Evolutionary conservation across 352 stramenopile genomes (phyloP).

Genomic region (Pseudoperonospora humuli): DNA sequence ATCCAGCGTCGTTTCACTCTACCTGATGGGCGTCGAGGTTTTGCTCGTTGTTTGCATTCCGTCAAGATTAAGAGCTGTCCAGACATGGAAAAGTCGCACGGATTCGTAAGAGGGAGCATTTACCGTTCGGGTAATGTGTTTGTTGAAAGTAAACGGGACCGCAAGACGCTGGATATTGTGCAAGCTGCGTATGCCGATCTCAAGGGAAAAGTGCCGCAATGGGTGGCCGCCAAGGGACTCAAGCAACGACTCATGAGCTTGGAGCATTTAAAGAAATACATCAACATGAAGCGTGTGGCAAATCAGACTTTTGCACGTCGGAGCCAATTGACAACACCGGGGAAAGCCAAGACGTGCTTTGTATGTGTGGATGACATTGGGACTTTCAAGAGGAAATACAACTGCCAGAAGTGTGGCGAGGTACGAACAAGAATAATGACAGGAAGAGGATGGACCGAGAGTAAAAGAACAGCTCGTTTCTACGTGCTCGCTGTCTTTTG

Average conservation of each 20-base stretch:
- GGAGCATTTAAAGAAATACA: constrained; percentile 72
- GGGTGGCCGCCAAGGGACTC: constrained; percentile 52
- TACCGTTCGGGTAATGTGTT: constrained; percentile 78
- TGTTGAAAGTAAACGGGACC: constrained; percentile 65
- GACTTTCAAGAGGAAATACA: constrained; percentile 72
- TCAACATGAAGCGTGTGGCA: constrained; percentile 71
- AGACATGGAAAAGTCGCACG: constrained; percentile 73
- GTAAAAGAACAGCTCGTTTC: neutral
- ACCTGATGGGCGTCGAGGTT: constrained; percentile 45
- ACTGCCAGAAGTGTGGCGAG: constrained; percentile 81
- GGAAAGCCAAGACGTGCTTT: constrained; percentile 74
- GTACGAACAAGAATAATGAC: constrained; percentile 19
- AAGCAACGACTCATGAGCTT: constrained; percentile 61
- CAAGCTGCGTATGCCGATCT: constrained; percentile 76
- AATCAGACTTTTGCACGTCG: constrained; percentile 64
- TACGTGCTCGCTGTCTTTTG: constrained; percentile 8
- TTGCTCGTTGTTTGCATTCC: constrained; percentile 69
- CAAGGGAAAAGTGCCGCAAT: constrained; percentile 71
- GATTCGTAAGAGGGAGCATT: constrained; percentile 73
- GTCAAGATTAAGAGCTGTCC: constrained; percentile 83
- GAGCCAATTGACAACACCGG: constrained; percentile 51
- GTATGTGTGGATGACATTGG: constrained; percentile 77
- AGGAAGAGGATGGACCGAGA: neutral
- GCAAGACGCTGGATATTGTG: constrained; percentile 65
- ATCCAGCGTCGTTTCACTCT: constrained; percentile 65